These are phyloP conservation scores for Ceratobasidium sp. DNA, from an alignment of 1,284 basidiomycete species.

Conservation along the genomic window DNA sequence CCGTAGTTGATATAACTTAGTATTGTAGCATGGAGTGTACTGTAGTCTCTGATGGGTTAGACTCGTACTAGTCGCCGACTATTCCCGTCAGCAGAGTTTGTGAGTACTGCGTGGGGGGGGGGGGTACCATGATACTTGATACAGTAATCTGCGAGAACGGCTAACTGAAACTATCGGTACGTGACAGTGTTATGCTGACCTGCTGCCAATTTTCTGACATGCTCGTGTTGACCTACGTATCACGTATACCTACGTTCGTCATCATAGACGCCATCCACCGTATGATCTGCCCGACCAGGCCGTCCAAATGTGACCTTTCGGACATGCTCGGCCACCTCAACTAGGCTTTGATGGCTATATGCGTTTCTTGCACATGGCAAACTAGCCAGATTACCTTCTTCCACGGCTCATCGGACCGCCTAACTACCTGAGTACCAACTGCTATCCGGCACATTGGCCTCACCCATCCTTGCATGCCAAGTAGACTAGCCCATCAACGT, in stretches of 20 bases:
- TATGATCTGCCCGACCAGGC: not conserved
- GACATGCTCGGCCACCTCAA: not conserved
- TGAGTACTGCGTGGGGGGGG: no score
- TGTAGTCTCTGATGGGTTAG: no score
- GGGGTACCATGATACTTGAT: no score
- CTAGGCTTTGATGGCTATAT: not conserved
- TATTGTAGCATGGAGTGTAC: no score
- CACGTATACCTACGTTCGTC: not conserved
- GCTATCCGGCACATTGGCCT: not conserved
- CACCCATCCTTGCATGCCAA: not conserved
- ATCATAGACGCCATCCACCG: not conserved
- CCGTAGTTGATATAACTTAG: no score
- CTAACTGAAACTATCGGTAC: no score
- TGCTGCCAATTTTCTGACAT: no score
- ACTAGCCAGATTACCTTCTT: not conserved
- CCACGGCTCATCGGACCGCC: not conserved
- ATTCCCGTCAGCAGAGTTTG: no score
- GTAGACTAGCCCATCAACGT: not conserved
- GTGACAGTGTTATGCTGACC: no score
- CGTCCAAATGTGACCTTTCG: not conserved
- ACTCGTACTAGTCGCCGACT: no score
- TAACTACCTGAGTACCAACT: not conserved
- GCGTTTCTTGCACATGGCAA: slow-evolving; percentile 5
- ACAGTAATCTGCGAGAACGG: no score
- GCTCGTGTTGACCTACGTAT: no score